Evolutionary conservation across 2,329 filamentous ascomycete genomes (phyloP), one percentile per base, ranked within the genome.

Genomic region (Epichloe hybrida): DNA sequence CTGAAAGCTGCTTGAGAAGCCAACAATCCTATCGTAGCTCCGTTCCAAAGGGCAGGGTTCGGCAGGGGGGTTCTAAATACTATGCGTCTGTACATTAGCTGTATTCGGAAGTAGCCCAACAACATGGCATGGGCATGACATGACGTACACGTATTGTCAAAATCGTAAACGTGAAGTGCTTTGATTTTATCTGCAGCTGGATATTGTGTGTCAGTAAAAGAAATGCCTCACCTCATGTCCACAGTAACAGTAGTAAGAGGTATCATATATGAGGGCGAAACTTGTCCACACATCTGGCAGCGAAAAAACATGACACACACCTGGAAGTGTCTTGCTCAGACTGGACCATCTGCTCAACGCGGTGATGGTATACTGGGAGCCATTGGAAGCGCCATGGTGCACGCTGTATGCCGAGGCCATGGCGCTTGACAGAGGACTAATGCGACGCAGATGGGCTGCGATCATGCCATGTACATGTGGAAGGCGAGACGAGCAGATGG

Each of bases 11-110:
- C 86, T 56, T 86, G 83, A 45, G 76, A 82, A 53, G 86, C 81
- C 11, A 98, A 74, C 53, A 82, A 76, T 46, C 88, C 88, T 47
- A 95, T 80, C 0, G 88, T 91, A 35, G 76, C 73, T 1, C 79
- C 79, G 57, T 84, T 85, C 93, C 93, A 98, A 62, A 98, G 67
- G 58, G 88, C 84, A 3, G 83, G 80, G 62, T 96, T 97, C 1
- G 93, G 93, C 1, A 95, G 72, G 93, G 93, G 93, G 13, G 87
- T 95, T 59, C 84, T 82, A 72, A 98, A 98, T 46, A 98, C 86
- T 89, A 60, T 1, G n/a, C 34, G 15, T 12, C 41, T 3, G 31
- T 23, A 20, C 34, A 44, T 51, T 21, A 52, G 44, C 21, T 27
- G 12, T 27, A 13, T 17, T 11, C 31, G 17, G 21, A 42, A 13